phyloP scores from a whole-genome alignment of 2,329 filamentous ascomycete species.

The Juglanconis sp. region DNA sequence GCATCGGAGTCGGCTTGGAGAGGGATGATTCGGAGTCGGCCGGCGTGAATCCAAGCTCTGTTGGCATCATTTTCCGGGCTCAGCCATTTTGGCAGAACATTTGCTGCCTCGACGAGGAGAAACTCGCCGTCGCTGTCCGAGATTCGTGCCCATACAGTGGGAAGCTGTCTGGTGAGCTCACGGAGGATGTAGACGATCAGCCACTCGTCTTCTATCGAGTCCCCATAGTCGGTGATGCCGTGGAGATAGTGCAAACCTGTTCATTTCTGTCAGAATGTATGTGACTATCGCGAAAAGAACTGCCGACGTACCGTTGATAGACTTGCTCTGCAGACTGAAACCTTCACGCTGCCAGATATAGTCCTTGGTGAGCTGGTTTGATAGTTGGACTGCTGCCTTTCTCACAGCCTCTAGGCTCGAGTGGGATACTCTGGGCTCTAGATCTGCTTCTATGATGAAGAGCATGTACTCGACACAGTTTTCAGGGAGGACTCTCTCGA shows the following conservation, averaged over 20 bases:
- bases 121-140: conserved; percentile 93
- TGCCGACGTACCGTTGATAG: conserved; percentile 46
- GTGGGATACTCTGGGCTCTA: conserved; percentile 56
- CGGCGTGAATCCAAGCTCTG: conserved; percentile 83
- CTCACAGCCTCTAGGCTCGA: conserved; percentile 68
- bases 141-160: conserved; percentile 76
- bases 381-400: conserved; percentile 63
- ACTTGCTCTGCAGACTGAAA: conserved; percentile 68
- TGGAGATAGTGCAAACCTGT: conserved; percentile 60
- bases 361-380: conserved; percentile 64
- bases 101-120: conserved; percentile 88
- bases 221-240: conserved; percentile 82
- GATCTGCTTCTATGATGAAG: conserved; percentile 61
- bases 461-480: conserved; percentile 85
- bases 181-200: conserved; percentile 86
- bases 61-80: conserved; percentile 87
- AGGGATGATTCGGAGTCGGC: conserved; percentile 72
- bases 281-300: background rate
- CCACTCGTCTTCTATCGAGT: conserved; percentile 97
- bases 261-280: no score
- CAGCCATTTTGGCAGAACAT: conserved; percentile 82
- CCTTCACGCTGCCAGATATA: conserved; percentile 94
- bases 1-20: conserved; percentile 35
- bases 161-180: conserved; percentile 71
- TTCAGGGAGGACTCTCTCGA: conserved; percentile 58